Conservation (phyloP, 345 rosid species). For the Syzygium grande region DNA sequence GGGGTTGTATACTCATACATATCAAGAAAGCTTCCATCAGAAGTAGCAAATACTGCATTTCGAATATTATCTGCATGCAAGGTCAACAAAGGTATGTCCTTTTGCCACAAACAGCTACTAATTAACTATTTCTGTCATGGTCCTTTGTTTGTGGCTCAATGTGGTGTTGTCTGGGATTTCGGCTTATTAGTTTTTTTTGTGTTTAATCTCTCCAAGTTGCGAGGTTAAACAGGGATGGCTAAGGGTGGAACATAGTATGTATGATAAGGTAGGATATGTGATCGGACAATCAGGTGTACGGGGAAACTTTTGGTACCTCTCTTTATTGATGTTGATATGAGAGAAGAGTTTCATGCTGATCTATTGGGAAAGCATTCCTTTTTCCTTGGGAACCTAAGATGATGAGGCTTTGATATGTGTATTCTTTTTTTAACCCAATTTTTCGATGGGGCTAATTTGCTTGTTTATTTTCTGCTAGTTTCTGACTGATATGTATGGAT, state of each 20-base stretch:
- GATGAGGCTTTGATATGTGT: neutral
- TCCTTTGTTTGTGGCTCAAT: neutral
- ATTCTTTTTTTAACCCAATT: neutral
- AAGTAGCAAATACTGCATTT: slow-evolving; percentile 62
- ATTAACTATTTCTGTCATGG: neutral
- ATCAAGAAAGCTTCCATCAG: slow-evolving; percentile 59
- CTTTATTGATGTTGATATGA: neutral
- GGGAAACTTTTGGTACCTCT: neutral
- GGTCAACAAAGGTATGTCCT: slow-evolving; percentile 67
- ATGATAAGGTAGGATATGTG: neutral
- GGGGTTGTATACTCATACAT: slow-evolving; percentile 75
- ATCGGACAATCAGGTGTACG: neutral
- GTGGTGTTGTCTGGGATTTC: neutral
- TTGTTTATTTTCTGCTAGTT: neutral
- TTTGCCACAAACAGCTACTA: neutral
- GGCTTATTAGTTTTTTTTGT: neutral
- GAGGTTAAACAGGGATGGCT: neutral
- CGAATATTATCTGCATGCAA: slow-evolving; percentile 82
- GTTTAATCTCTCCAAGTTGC: neutral
- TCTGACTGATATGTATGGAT: neutral
- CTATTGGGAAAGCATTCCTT: neutral
- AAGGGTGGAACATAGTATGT: neutral
- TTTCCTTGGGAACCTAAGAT: neutral
- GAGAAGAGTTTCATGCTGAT: neutral
- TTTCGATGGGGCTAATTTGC: neutral